phyloP scores from a whole-genome alignment of 345 rosid species.

The Dovyalis caffra region DNA sequence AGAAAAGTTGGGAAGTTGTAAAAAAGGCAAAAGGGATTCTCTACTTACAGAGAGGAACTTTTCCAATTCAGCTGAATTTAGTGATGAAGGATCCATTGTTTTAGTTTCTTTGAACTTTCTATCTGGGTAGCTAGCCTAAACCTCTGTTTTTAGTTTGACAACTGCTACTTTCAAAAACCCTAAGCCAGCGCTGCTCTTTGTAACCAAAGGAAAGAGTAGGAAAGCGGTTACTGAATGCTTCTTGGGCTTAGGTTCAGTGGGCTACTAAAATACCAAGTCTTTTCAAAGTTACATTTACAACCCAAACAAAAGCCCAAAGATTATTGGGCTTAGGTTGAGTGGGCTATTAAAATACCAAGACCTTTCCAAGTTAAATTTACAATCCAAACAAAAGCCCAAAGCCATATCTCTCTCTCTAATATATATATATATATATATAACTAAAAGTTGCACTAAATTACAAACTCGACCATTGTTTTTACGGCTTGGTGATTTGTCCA shows the following conservation, averaged over 20 bases:
- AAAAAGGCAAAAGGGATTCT: not conserved
- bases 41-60: constrained; percentile 53
- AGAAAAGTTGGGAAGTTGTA: not conserved
- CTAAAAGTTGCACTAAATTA: too few species aligned
- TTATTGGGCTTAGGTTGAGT: too few species aligned
- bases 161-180: constrained; percentile 16
- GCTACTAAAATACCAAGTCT: not conserved
- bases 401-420: too few species aligned
- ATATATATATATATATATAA: too few species aligned
- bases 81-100: constrained; percentile 40
- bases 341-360: too few species aligned
- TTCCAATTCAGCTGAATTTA: constrained; percentile 52
- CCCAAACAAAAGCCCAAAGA: not conserved
- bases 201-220: not conserved
- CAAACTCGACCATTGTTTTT: too few species aligned
- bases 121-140: not conserved
- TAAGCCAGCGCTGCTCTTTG: not conserved
- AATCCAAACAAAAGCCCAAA: too few species aligned
- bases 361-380: too few species aligned
- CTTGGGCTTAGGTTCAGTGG: not conserved
- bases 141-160: not conserved
- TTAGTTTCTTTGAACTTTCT: not conserved
- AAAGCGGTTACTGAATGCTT: not conserved
- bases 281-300: not conserved
- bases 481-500: too few species aligned